Percentiles rank a stretch among this genome's conserved stretches.
Conservation (phyloP, 129 eudicot species). For the Erigeron canadensis region DNA sequence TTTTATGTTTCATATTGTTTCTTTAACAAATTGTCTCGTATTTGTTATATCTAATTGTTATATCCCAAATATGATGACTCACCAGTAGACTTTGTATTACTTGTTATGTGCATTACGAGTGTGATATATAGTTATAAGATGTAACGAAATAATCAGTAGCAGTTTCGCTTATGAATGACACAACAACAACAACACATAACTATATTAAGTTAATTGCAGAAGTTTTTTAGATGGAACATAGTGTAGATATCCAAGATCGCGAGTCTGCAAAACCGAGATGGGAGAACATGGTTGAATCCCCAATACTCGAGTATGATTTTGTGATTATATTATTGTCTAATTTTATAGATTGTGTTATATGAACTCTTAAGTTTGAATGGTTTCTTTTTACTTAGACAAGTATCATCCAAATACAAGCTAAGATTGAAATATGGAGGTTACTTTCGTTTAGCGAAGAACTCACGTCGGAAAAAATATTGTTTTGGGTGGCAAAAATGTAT, state of each 20-base stretch:
- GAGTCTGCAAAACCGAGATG: background rate
- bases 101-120: too few species aligned
- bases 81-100: too few species aligned
- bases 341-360: background rate
- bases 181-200: too few species aligned
- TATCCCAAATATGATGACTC: too few species aligned
- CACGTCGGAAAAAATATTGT: background rate
- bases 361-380: background rate
- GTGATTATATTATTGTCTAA: background rate
- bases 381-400: background rate
- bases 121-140: too few species aligned
- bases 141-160: too few species aligned
- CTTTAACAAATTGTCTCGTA: too few species aligned
- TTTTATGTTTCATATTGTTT: too few species aligned
- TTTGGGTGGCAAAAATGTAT: background rate
- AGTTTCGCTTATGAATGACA: too few species aligned
- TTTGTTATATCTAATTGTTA: too few species aligned
- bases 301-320: background rate
- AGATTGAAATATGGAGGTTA: background rate
- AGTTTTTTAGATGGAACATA: background rate
- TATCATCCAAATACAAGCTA: background rate
- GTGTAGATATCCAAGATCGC: background rate
- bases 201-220: too few species aligned
- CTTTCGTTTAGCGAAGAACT: background rate
- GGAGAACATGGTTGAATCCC: background rate